Base-by-base conservation (phyloP, 2,329 filamentous ascomycete species). In the Nakataea oryzae region DNA sequence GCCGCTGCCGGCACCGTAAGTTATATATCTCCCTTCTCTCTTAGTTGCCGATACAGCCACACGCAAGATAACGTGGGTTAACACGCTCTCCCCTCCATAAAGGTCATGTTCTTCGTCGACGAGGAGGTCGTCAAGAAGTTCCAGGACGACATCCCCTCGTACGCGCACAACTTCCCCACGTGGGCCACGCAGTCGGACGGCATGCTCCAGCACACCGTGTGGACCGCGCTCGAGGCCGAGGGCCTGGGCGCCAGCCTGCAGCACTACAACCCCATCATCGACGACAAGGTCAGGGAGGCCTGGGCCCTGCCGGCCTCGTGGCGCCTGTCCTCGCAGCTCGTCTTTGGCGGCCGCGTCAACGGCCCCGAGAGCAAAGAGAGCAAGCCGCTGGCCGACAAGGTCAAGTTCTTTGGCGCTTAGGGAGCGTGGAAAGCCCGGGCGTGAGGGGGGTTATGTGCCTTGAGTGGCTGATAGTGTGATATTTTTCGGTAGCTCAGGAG, bases 191-290 rank as follows among this genome's bases (percentile, higher is more conserved):
- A 89, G 69, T 81, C 84, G 62, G 81, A 80, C 68, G 87, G 81
- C 67, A 89, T 89, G 82, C 81, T 86, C 71, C 85, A 88, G 72
- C 86, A 79, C 71, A 78, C 79, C 64, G 72, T 87, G 54, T 89
- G 86, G 86, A 80, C 82, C 2, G 84, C 81, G 2, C 78, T 89
- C 26, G 83, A 86, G 68, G 75, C 81, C 28, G 84, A 87, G 65
- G 86, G 86, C 21, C 79, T 88, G 59, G 86, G 86, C 61, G 82
- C 80, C 64, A 88, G 86, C 73, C 74, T 89, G 54, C 86, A 89
- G 74, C 86, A 89, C 72, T 89, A 88, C 75, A 87, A 86, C 74
- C 86, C 86, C 3, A 70, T 88, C 57, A 80, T 88, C 61, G 82
- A 88, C 70, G 75, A 79, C 64, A 79, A 80, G 70, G 82, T 83